Conservation (phyloP, 192 early-diverging fungal species). For the Thamnidium elegans region DNA sequence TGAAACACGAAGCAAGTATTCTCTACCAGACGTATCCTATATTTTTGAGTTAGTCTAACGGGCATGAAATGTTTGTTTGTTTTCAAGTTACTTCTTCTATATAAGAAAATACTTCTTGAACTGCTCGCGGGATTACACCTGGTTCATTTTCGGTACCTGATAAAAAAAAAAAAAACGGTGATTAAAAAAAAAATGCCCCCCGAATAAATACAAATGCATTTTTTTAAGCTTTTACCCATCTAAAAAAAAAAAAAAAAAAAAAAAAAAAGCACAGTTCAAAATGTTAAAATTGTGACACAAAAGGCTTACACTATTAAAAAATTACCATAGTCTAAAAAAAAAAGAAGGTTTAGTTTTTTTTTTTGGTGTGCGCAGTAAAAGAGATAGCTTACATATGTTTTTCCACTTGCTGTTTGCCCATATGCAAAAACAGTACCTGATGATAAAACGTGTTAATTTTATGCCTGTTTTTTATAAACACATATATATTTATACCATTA, state of each 20-base stretch:
- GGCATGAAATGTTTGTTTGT: neutral
- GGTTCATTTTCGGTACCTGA: slow-evolving; percentile 64
- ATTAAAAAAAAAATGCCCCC: neutral
- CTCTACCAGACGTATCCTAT: slow-evolving; percentile 31
- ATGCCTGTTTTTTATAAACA: neutral
- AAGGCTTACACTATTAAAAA: neutral
- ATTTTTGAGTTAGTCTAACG: too few relatives aligned
- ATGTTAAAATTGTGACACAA: neutral
- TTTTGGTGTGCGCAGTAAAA: neutral
- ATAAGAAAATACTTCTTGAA: slow-evolving; percentile 75
- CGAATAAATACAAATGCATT: neutral
- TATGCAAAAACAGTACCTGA: slow-evolving; percentile 74
- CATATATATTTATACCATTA: slow-evolving; percentile 62
- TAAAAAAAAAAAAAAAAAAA: slow-evolving; percentile 3
- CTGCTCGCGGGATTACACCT: slow-evolving; percentile 73
- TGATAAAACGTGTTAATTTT: neutral
- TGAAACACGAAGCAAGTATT: slow-evolving; percentile 89
- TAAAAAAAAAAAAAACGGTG: neutral
- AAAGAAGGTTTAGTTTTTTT: neutral
- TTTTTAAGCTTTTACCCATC: slow-evolving; percentile 24
- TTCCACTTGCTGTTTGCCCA: slow-evolving; percentile 97
- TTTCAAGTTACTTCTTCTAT: slow-evolving; percentile 50
- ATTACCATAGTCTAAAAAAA: slow-evolving; percentile 24
- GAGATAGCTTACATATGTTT: slow-evolving; percentile 66
- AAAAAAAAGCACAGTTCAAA: neutral